Percentiles rank a stretch among this genome's conserved stretches.
These are phyloP conservation scores for Aspergillus sclerotiicarbonarius DNA, from an alignment of 495 filamentous ascomycete genomes.

Conservation along the genomic window DNA sequence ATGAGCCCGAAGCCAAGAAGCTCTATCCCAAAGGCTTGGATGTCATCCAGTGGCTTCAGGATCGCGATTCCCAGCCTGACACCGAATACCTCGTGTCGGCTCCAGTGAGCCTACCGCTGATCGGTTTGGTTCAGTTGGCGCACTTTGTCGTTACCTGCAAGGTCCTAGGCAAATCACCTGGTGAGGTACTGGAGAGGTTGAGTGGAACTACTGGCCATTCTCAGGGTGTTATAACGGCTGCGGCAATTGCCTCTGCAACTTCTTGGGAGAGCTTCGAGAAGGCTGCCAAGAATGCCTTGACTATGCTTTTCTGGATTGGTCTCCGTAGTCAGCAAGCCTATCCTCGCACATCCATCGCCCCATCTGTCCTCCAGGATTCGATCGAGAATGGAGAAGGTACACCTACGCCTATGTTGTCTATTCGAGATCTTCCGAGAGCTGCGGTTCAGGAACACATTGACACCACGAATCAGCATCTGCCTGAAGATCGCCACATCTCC, in stretches of 20 bases:
- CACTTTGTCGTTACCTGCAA: slow-evolving; percentile 94
- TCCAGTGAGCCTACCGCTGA: slow-evolving; percentile 94
- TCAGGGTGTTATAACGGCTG: slow-evolving; percentile 90
- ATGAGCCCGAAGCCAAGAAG: slow-evolving; percentile 85
- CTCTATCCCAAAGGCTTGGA: slow-evolving; percentile 94
- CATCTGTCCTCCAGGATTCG: slow-evolving; percentile 87
- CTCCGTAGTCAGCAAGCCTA: slow-evolving; percentile 98
- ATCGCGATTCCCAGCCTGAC: slow-evolving; percentile 85
- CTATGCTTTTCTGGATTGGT: slow-evolving; percentile 99
- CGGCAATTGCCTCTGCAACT: slow-evolving; percentile 82
- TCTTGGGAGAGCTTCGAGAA: slow-evolving; percentile 88
- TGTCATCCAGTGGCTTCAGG: slow-evolving; percentile 86
- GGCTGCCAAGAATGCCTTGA: slow-evolving; percentile 73
- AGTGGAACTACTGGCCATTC: slow-evolving; percentile 94
- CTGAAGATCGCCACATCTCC: slow-evolving; percentile 84
- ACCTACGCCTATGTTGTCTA: slow-evolving; percentile 96
- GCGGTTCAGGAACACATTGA: slow-evolving; percentile 94
- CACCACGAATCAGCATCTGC: slow-evolving; percentile 92
- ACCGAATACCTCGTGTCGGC: slow-evolving; percentile 94
- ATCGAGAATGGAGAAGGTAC: slow-evolving; percentile 88
- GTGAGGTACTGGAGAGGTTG: slow-evolving; percentile 76
- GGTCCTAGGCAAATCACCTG: slow-evolving; percentile 80
- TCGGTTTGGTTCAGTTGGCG: slow-evolving; percentile 90
- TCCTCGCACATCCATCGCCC: slow-evolving; percentile 89
- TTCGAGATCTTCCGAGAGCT: slow-evolving; percentile 81